Base-by-base conservation (phyloP, 805 yeast species). In the Saturnispora kantuleensis region DNA sequence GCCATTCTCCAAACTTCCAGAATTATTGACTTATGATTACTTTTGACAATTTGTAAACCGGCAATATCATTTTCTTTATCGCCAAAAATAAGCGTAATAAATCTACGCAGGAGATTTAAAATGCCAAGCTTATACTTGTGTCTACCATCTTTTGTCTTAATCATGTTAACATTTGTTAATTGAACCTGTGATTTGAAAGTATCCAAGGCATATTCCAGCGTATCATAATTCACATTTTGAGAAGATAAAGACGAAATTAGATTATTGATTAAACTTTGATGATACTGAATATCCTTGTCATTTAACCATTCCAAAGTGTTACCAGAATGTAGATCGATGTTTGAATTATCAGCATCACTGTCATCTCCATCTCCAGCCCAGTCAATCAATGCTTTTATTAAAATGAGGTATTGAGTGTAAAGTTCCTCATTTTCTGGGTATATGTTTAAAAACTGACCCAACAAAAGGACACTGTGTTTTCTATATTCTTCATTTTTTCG, bases 401-500 rank as follows among this genome's bases (percentile, higher is more conserved):
- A 51, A 2, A 57, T 65, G 12, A 69, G 50, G 50, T 74, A 75
- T 1, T 61, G 58, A 2, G 58, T 64, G 17, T 66, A 58, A 29
- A 72, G 53, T 1, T 58, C 63, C 4, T 42, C 30, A 13, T 55
- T 56, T 35, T 58, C 58, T 13, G 58, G 58, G 46, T 51, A 59
- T 3, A 50, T 35, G 8, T 59, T 54, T 11, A 58, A 52, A 51
- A 71, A 85, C 13, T 58, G 63, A 2, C 85, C 83, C 33, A 77
- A 65, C 1, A 71, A 59, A 21, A 71, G 67, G 10, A 84, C 59
- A 1, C 82, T 75, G 15, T 71, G 69, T 40, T 66, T 68, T 42
- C 78, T 81, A 59, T 89, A 88, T 0, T 60, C 71, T 52, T 70
- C 73, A 55, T 85, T 86, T 36, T 76, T 73, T 50, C 94, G 69